Base-by-base conservation (phyloP, 2,329 filamentous ascomycete species). In the Penicillium sp. region DNA sequence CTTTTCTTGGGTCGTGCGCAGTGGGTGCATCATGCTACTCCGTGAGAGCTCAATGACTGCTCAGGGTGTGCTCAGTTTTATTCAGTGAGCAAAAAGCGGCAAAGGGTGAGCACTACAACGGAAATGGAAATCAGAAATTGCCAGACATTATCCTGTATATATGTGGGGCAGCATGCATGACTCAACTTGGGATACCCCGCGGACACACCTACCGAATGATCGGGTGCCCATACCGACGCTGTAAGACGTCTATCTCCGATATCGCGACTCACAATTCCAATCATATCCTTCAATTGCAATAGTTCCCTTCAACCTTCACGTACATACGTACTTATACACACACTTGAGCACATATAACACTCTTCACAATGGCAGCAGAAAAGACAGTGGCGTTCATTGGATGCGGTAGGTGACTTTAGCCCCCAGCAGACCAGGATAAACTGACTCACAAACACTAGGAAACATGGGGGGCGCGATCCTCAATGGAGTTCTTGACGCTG, bases 381-480 rank as follows among this genome's bases (percentile, higher is more conserved):
- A 50, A 55, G 13, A 62, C 54, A 10, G 57, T 63, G 19, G 63
- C 58, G 26, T 66, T 66, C 41, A 58, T 66, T 26, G 63, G 63
- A 54, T 66, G 63, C 51, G 63, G 63, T 64, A 55, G 43, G 21
- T 41, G 19, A 19, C 29, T 41, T 24, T 19, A 21, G 10, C 9
- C 26, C 39, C 10, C 13, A 0, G 13, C 47, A 9, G 4, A 8
- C 27, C 19, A n/a, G n/a, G n/a, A 48, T 24, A 5, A 5, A 33
- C 26, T 2, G n/a, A 19, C 24, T 47, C 6, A 33, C 5, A 8
- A 19, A 19, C 3, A 13, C 21, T 37, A 75, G 73, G 73, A 49
- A 74, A 74, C 48, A 70, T 75, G 55, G 71, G 73, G 29, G 73
- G 70, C 1, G 68, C 73, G 35, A 74, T 75, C 13, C 55, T 75